These are phyloP conservation scores for Polyplosphaeria fusca DNA, from an alignment of 495 filamentous ascomycete genomes.

Conservation along the genomic window DNA sequence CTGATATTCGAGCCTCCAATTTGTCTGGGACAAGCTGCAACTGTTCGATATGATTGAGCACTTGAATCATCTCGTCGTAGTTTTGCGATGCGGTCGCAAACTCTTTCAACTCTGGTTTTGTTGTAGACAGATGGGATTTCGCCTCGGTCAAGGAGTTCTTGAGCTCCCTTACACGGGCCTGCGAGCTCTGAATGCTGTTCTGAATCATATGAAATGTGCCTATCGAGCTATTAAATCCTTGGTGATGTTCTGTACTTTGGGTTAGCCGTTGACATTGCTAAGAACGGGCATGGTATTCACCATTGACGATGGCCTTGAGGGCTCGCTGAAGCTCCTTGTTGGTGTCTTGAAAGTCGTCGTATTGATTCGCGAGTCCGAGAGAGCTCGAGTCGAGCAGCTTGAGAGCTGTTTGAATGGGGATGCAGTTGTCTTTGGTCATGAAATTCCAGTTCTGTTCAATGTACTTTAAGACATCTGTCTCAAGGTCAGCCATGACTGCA, in stretches of 20 bases:
- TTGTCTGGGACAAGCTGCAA: constrained; percentile 88
- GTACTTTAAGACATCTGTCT: constrained; percentile 58
- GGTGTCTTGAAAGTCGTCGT: constrained; percentile 74
- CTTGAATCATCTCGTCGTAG: constrained; percentile 86
- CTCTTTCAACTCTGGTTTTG: constrained; percentile 87
- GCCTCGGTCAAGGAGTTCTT: constrained; percentile 80
- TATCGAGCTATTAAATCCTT: constrained; percentile 98
- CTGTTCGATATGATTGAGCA: constrained; percentile 79
- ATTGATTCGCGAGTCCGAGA: constrained; percentile 82
- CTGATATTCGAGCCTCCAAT: constrained; percentile 87
- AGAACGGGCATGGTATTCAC: no score
- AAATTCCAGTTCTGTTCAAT: constrained; percentile 88
- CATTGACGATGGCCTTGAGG: constrained; percentile 89
- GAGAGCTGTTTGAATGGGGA: constrained; percentile 88
- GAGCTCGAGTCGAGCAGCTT: constrained; percentile 92
- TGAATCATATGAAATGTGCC: constrained; percentile 99
- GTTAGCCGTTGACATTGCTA: no score
- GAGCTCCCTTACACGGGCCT: constrained; percentile 75
- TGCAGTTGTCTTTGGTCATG: constrained; percentile 80
- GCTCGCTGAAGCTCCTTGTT: constrained; percentile 84
- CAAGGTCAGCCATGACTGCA: constrained; percentile 1
- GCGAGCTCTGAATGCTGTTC: constrained; percentile 82
- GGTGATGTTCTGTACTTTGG: constrained; percentile 74
- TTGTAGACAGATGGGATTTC: constrained; percentile 75
- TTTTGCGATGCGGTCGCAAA: constrained; percentile 79